A percentile compares a stretch with the other conserved stretches of the same genome.
These are phyloP conservation scores for Toxoplasma gondii DNA, from an alignment of 169 alveolate species.

Conservation along the genomic window DNA sequence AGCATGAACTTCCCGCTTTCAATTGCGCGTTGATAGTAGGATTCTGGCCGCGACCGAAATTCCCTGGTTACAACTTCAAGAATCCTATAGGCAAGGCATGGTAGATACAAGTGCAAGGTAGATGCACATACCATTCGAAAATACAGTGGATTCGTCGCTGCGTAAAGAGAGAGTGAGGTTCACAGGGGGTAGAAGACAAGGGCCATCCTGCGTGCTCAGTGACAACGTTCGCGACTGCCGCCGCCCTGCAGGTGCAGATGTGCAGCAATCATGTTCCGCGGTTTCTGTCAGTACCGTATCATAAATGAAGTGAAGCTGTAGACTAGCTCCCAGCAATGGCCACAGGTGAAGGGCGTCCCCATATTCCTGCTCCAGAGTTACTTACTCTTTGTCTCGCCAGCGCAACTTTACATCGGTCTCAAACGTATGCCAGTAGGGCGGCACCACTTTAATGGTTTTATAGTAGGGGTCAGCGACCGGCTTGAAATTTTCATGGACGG, in stretches of 20 bases:
- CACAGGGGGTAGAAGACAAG: background rate
- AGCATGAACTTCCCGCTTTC: conserved; percentile 16
- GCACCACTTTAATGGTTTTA: background rate
- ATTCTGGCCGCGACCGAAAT: conserved; percentile 13
- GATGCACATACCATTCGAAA: background rate
- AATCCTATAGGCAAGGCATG: background rate
- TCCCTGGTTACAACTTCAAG: background rate
- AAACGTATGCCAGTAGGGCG: conserved; percentile 43
- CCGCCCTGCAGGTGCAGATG: no score
- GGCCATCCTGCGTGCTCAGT: background rate
- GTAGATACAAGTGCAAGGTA: background rate
- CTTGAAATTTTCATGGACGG: background rate
- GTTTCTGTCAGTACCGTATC: no score
- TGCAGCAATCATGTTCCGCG: no score
- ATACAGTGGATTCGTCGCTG: background rate
- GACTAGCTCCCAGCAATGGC: no score
- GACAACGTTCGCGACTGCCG: no score
- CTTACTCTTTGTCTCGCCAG: conserved; percentile 41
- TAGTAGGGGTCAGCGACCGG: background rate
- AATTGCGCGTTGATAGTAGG: background rate
- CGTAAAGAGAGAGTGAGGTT: no score
- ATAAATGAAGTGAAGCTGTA: no score
- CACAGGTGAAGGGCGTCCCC: no score
- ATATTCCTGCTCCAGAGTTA: no score
- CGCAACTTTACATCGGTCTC: conserved; percentile 44